Conservation (phyloP, 2,329 filamentous ascomycete species). For the Pestalotiopsis sp. region DNA sequence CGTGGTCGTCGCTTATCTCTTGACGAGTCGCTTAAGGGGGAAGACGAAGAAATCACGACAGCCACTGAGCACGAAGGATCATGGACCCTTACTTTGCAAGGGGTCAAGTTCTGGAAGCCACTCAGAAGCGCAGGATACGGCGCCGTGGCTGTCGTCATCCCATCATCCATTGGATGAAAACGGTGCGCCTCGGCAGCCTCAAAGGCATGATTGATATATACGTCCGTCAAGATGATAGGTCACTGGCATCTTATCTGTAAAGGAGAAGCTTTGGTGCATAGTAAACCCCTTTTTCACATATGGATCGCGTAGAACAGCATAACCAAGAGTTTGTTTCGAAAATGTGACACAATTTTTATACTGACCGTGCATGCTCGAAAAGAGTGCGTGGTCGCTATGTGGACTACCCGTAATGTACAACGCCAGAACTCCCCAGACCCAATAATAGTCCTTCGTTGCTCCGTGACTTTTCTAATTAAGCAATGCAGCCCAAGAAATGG, state of each 20-base stretch:
- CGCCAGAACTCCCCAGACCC: conserved; percentile 3
- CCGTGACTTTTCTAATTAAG: conserved; percentile 15
- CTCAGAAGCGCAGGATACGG: background rate
- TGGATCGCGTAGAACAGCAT: background rate
- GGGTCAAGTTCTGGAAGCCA: background rate
- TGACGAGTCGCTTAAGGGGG: background rate
- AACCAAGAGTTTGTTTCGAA: background rate
- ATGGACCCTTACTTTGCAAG: background rate
- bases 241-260: background rate
- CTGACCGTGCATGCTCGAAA: background rate
- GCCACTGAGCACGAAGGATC: background rate
- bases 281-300: background rate
- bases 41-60: background rate
- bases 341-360: background rate
- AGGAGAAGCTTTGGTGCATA: background rate
- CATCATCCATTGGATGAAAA: background rate
- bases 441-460: background rate
- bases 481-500: conserved; percentile 16
- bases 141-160: background rate
- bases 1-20: too few species aligned
- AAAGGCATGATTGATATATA: background rate
- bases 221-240: background rate
- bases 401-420: background rate
- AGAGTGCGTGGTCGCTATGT: background rate
- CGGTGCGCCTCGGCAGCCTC: background rate